These are phyloP conservation scores for Thermothelomyces thermophilus DNA, from an alignment of 2,329 filamentous ascomycete genomes.

Conservation along the genomic window DNA sequence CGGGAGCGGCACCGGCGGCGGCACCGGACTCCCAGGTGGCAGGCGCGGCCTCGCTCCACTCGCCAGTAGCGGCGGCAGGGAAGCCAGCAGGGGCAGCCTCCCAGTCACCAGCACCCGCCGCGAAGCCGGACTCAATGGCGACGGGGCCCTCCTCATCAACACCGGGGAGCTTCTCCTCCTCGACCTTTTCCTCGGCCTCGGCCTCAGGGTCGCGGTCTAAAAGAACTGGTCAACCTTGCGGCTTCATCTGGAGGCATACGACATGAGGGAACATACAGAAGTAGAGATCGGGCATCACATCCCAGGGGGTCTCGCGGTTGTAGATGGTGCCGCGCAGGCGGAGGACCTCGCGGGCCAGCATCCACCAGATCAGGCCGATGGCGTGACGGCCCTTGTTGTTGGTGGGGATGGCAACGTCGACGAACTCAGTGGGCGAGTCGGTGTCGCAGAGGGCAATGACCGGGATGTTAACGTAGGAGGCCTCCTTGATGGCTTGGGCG, in stretches of 20 bases:
- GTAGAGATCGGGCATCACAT: constrained; percentile 99
- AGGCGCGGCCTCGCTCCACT: constrained; percentile 50
- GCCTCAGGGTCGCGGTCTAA: constrained; percentile 96
- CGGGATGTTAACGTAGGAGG: constrained; percentile 99
- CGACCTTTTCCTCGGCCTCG: constrained; percentile 96
- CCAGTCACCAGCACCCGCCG: constrained; percentile 63
- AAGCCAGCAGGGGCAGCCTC: constrained; percentile 71
- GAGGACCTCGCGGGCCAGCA: constrained; percentile 99
- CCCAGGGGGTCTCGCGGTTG: constrained; percentile 94
- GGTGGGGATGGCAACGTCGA: constrained; percentile 98
- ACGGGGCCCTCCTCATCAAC: constrained; percentile 77
- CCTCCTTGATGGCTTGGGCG: constrained; percentile 99
- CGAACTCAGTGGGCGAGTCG: constrained; percentile 98
- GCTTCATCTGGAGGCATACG: not conserved
- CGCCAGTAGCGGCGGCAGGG: constrained; percentile 52
- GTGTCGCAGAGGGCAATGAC: constrained; percentile 99
- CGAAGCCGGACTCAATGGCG: constrained; percentile 74
- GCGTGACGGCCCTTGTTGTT: constrained; percentile 99
- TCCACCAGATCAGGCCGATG: constrained; percentile 98
- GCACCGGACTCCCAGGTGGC: constrained; percentile 48
- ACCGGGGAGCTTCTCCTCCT: constrained; percentile 84
- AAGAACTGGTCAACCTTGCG: constrained; percentile 20
- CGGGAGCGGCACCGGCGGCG: constrained; percentile 38
- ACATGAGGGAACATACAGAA: constrained; percentile 64
- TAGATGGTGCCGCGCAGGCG: constrained; percentile 95